Percentiles rank a stretch among this genome's conserved stretches.
phyloP scores from a whole-genome alignment of 495 filamentous ascomycete species.

The Glarea lozoyensis region DNA sequence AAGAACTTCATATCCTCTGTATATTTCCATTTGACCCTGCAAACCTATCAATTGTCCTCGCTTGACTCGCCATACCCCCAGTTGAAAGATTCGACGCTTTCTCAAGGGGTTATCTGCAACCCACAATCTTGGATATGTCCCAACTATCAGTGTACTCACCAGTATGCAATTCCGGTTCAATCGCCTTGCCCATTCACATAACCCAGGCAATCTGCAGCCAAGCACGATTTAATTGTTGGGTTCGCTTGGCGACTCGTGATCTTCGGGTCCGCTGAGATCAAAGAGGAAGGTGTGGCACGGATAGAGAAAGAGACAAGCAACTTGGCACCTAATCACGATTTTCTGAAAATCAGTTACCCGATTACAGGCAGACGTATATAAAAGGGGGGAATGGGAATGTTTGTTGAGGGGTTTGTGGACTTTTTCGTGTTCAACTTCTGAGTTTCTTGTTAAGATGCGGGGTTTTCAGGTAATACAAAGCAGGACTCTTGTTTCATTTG shows the following conservation, averaged over 20 bases:
- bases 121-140: no score
- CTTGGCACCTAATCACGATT: not conserved
- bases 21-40: no score
- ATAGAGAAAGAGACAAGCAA: not conserved
- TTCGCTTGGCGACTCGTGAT: not conserved
- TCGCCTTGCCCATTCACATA: no score
- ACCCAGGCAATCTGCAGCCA: no score
- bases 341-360: not conserved
- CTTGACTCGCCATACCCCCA: no score
- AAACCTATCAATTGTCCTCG: no score
- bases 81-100: no score
- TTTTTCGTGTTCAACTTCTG: not conserved
- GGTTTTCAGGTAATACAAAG: not conserved
- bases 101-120: no score
- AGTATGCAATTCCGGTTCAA: no score
- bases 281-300: not conserved
- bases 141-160: no score
- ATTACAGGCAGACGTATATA: not conserved
- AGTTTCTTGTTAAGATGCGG: not conserved
- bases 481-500: not conserved
- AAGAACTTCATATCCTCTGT: no score
- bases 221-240: not conserved
- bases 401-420: not conserved
- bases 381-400: not conserved
- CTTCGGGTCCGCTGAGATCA: not conserved